phyloP scores from a whole-genome alignment of 2,329 filamentous ascomycete genomes.

The Torrubiellomyces zombiae region DNA sequence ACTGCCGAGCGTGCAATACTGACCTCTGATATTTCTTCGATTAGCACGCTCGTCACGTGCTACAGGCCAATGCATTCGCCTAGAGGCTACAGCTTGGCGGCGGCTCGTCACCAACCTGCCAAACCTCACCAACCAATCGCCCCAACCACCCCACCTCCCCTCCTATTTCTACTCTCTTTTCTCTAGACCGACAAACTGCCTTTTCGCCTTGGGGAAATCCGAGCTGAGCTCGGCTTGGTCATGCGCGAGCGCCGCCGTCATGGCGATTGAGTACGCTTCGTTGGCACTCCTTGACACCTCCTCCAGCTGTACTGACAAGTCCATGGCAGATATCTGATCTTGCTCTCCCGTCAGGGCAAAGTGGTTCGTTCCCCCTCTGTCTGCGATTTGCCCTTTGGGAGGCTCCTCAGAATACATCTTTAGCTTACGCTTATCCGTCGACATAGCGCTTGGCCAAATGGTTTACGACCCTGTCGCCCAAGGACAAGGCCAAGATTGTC shows the following conservation, averaged over 20 bases:
- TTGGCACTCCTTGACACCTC: constrained; percentile 3
- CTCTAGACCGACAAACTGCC: not conserved
- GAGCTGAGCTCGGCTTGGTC: constrained; percentile 6
- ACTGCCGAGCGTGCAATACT: too few relatives aligned
- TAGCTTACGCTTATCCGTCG: constrained; percentile 5
- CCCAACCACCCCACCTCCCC: constrained; percentile 3
- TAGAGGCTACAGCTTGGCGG: not conserved
- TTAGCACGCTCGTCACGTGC: too few relatives aligned
- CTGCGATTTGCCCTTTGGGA: too few relatives aligned
- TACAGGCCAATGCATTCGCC: too few relatives aligned
- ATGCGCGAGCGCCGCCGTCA: constrained; percentile 12
- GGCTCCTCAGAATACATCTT: too few relatives aligned
- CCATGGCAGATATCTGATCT: constrained; percentile 72
- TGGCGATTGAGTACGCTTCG: constrained; percentile 27
- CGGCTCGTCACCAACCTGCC: constrained; percentile 11
- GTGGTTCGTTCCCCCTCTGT: constrained; percentile 50
- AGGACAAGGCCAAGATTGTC: constrained; percentile 99
- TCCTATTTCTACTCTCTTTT: constrained; percentile 1
- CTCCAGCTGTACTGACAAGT: constrained; percentile 8
- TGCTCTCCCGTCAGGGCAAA: constrained; percentile 97
- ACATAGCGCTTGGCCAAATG: constrained; percentile 88
- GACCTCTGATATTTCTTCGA: too few relatives aligned
- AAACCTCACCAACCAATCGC: constrained; percentile 5
- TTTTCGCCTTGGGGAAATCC: too few relatives aligned
- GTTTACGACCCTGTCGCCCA: constrained; percentile 96